Evolutionary conservation across 2,329 filamentous ascomycete species (phyloP).

Genomic region (Botrytis tulipae): DNA sequence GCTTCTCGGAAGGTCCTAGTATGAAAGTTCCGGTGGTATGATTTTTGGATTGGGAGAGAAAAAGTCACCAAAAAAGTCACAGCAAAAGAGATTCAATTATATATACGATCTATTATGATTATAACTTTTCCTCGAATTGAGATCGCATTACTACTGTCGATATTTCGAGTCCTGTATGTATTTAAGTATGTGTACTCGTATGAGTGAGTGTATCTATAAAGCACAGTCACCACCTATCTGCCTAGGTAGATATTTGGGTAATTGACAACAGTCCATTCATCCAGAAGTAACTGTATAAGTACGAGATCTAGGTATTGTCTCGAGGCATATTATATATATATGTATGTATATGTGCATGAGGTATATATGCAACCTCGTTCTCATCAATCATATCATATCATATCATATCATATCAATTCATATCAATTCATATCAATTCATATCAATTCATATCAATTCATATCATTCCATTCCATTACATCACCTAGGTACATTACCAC

Average conservation of each 20-base stretch:
- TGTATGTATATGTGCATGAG: no score
- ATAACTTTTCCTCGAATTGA: background rate
- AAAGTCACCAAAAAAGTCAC: background rate
- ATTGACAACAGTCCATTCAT: background rate
- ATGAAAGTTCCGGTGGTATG: conserved; percentile 7
- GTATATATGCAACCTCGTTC: background rate
- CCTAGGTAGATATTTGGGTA: background rate
- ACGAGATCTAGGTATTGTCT: background rate
- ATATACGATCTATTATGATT: background rate
- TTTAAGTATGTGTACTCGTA: no score
- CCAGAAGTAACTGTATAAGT: background rate
- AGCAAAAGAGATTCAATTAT: background rate
- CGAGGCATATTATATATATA: background rate
- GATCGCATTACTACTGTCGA: background rate
- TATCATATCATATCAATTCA: no score
- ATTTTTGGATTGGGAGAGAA: background rate
- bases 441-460: no score
- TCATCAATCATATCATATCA: background rate
- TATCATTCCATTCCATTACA: background rate
- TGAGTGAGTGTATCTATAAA: no score
- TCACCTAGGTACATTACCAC: background rate
- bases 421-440: no score
- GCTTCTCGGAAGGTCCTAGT: background rate
- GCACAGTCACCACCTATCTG: no score
- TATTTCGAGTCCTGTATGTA: background rate